A percentile compares a stretch with the other conserved stretches of the same genome.
Conservation (phyloP, 345 rosid species). For the Brassica juncea region DNA sequence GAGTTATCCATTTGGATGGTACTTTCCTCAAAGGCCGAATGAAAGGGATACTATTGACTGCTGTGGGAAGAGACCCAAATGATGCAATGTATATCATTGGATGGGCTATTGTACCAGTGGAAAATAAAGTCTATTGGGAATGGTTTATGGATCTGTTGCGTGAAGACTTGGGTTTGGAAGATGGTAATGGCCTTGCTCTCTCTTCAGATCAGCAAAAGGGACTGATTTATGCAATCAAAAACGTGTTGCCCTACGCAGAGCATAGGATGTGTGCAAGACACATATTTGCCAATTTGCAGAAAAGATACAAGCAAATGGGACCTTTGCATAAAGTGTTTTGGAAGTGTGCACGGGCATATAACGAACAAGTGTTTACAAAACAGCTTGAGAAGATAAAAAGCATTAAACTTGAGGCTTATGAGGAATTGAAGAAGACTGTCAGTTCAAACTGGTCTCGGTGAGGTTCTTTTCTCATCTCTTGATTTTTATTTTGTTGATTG, state of each 20-base stretch:
- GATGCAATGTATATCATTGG: too few species aligned
- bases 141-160: too few species aligned
- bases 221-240: too few species aligned
- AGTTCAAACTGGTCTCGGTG: not conserved
- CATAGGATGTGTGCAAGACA: too few species aligned
- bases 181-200: not conserved
- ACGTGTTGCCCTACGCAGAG: too few species aligned
- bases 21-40: not conserved
- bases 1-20: conserved; percentile 7
- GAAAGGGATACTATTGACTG: too few species aligned
- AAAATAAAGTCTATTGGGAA: too few species aligned
- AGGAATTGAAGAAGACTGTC: not conserved
- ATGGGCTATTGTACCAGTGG: too few species aligned
- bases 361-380: not conserved
- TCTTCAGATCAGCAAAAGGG: not conserved
- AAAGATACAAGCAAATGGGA: not conserved
- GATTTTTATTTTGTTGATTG: too few species aligned
- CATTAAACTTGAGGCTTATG: not conserved
- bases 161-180: too few species aligned
- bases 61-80: too few species aligned
- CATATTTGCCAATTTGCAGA: not conserved
- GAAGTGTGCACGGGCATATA: not conserved
- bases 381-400: not conserved
- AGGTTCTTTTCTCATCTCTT: too few species aligned
- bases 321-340: not conserved